These are phyloP conservation scores for Penicillium simplicissimum DNA, from an alignment of 495 filamentous ascomycete genomes.

Conservation along the genomic window DNA sequence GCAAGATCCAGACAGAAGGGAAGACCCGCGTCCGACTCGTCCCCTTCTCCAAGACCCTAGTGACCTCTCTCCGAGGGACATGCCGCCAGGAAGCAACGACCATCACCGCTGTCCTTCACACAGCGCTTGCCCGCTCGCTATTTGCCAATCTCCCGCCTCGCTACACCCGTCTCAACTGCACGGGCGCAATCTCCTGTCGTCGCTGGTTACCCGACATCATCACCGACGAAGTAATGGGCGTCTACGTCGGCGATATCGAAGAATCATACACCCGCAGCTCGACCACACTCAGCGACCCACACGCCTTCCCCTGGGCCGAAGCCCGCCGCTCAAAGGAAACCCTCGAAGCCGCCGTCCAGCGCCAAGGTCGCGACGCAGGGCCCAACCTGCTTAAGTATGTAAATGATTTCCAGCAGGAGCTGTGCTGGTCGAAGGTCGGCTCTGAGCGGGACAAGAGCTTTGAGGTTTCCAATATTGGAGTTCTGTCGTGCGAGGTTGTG, in stretches of 20 bases:
- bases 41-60: constrained; percentile 22
- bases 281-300: background rate
- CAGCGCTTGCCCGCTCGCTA: constrained; percentile 34
- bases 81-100: constrained; percentile 39
- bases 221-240: constrained; percentile 40
- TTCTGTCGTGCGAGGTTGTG: constrained; percentile 25
- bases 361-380: constrained; percentile 36
- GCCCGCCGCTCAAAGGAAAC: constrained; percentile 33
- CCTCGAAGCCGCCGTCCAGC: constrained; percentile 30
- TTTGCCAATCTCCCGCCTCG: constrained; percentile 31
- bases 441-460: constrained; percentile 32
- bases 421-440: constrained; percentile 38
- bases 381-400: constrained; percentile 43
- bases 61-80: constrained; percentile 20
- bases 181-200: constrained; percentile 35
- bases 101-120: constrained; percentile 39
- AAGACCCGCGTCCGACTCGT: constrained; percentile 24
- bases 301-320: constrained; percentile 39
- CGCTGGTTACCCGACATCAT: constrained; percentile 37
- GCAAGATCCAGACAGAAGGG: constrained; percentile 21
- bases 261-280: constrained; percentile 20
- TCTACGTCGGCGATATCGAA: constrained; percentile 33
- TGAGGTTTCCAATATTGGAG: constrained; percentile 50
- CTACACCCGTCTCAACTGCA: constrained; percentile 25
- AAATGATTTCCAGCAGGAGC: constrained; percentile 30